A percentile compares a stretch with the other conserved stretches of the same genome.
Conservation (phyloP, 2,329 filamentous ascomycete species). For the Shiraia sp. region DNA sequence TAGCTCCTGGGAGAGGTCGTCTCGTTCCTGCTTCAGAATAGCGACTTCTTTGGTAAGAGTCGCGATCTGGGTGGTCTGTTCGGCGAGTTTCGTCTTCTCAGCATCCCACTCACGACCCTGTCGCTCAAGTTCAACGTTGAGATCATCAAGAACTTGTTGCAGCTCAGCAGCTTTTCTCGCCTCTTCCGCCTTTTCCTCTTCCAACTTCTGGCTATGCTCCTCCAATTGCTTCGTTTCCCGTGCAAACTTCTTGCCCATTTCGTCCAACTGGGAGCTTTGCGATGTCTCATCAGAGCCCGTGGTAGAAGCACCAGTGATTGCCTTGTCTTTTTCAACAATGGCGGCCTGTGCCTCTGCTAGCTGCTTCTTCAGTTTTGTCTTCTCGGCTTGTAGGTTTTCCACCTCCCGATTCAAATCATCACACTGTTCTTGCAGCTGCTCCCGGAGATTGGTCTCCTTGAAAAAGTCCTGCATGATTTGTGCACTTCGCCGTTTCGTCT, state of each 20-base stretch:
- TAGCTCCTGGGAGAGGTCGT: slow-evolving; percentile 25
- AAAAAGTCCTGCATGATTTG: slow-evolving; percentile 47
- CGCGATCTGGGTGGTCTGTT: slow-evolving; percentile 36
- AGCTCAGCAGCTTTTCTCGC: slow-evolving; percentile 38
- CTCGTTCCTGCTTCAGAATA: slow-evolving; percentile 28
- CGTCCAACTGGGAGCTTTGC: slow-evolving; percentile 32
- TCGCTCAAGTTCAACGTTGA: slow-evolving; percentile 40
- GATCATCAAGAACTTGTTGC: slow-evolving; percentile 40
- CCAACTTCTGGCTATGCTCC: slow-evolving; percentile 35
- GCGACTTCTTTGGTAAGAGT: slow-evolving; percentile 28
- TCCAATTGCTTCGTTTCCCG: slow-evolving; percentile 38
- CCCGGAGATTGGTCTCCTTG: slow-evolving; percentile 43
- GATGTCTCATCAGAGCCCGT: slow-evolving; percentile 20
- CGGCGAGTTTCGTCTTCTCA: slow-evolving; percentile 41
- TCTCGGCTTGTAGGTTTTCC: slow-evolving; percentile 36
- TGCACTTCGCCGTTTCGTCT: slow-evolving; percentile 36
- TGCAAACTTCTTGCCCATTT: slow-evolving; percentile 43
- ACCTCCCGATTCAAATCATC: slow-evolving; percentile 38
- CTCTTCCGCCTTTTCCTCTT: slow-evolving; percentile 38
- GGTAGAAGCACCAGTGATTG: slow-evolving; percentile 24
- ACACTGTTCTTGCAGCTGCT: slow-evolving; percentile 41
- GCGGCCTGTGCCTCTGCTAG: slow-evolving; percentile 36
- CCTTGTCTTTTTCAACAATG: slow-evolving; percentile 37
- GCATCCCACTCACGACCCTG: slow-evolving; percentile 41
- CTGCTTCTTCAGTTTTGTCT: slow-evolving; percentile 36